phyloP scores from a whole-genome alignment of 2,329 filamentous ascomycete genomes.

The Fragosphaeria purpurea region DNA sequence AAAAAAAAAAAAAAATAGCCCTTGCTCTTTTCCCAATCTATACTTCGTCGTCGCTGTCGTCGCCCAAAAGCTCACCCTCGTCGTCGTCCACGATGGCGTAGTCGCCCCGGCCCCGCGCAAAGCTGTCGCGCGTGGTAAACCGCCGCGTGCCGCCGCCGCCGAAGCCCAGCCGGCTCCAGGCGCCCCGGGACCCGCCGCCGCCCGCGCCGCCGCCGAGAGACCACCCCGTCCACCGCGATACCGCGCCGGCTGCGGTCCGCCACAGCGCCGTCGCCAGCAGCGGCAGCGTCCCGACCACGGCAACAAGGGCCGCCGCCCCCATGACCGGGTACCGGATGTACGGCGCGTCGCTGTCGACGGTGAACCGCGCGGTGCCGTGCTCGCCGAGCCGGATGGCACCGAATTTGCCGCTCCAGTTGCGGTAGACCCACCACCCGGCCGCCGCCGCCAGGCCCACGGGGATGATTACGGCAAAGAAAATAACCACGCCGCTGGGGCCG shows the following conservation, averaged over 20 bases:
- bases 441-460: constrained; percentile 62
- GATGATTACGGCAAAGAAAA: constrained; percentile 72
- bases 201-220: constrained; percentile 29
- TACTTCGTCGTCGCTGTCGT: constrained; percentile 86
- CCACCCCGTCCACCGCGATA: constrained; percentile 30
- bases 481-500: constrained; percentile 56
- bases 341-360: constrained; percentile 56
- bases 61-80: constrained; percentile 86
- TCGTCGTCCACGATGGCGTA: constrained; percentile 86
- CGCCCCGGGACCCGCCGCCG: constrained; percentile 28
- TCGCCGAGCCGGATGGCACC: constrained; percentile 88
- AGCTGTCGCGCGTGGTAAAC: constrained; percentile 83
- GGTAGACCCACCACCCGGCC: constrained; percentile 76
- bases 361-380: constrained; percentile 23
- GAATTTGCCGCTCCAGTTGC: constrained; percentile 80
- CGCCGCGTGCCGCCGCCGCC: constrained; percentile 46
- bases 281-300: constrained; percentile 53
- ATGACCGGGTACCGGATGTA: constrained; percentile 79
- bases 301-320: constrained; percentile 53
- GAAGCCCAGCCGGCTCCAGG: constrained; percentile 37
- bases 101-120: constrained; percentile 76
- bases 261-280: constrained; percentile 64
- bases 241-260: constrained; percentile 47
- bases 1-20: not conserved
- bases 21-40: constrained; percentile 17